Percentiles rank a stretch among this genome's conserved stretches.
Evolutionary conservation across 1,139 yeast genomes (phyloP).

Genomic region (Diutina catenulata): DNA sequence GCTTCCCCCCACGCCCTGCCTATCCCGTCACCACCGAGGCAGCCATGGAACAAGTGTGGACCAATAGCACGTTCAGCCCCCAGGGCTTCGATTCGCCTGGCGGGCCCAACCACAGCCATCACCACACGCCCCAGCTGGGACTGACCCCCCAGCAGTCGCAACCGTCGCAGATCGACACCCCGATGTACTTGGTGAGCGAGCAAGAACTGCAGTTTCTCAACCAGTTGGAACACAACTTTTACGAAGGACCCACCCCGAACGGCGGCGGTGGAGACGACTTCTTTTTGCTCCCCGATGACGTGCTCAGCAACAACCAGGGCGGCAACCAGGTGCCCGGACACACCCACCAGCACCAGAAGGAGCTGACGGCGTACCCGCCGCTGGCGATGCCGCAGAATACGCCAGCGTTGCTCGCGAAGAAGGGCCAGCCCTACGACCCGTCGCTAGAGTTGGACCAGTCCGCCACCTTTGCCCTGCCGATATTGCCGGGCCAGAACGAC

Average conservation of each 20-base stretch:
- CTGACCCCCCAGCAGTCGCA: background rate
- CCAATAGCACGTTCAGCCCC: background rate
- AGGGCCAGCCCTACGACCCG: background rate
- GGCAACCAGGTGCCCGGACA: background rate
- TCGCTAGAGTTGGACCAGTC: slow-evolving; percentile 6
- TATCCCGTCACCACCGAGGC: too few relatives aligned
- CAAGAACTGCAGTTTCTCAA: background rate
- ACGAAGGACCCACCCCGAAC: background rate
- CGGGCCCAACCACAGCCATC: background rate
- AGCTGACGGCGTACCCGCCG: slow-evolving; percentile 10
- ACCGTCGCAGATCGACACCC: background rate
- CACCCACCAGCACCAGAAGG: slow-evolving; percentile 1
- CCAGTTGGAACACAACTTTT: slow-evolving; percentile 1
- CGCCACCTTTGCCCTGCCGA: slow-evolving; percentile 22
- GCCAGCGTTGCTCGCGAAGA: slow-evolving; percentile 9
- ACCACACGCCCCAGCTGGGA: background rate
- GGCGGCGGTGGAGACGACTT: slow-evolving; percentile 1
- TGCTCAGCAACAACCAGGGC: too few relatives aligned
- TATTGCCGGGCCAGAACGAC: slow-evolving; percentile 34
- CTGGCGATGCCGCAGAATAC: slow-evolving; percentile 10
- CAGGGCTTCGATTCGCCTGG: background rate
- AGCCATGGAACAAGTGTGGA: background rate
- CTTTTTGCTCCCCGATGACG: background rate
- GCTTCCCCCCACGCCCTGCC: too few relatives aligned
- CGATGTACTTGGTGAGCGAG: background rate